A percentile compares a stretch with the other conserved stretches of the same genome.
Evolutionary conservation across 495 filamentous ascomycete genomes (phyloP).

Genomic region (Tuber calosporum): DNA sequence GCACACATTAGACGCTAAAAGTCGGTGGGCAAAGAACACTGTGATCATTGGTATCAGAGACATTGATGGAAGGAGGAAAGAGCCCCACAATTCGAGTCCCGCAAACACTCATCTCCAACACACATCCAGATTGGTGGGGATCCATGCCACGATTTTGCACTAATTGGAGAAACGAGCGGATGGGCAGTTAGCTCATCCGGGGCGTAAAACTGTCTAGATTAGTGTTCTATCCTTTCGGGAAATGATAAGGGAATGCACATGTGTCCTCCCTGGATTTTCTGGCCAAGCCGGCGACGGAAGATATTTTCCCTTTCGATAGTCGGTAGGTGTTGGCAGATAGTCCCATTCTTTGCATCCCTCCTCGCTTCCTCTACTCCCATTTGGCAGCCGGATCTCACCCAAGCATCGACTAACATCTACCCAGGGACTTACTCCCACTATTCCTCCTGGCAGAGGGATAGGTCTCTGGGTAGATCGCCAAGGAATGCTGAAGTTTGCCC

Average conservation of each 20-base stretch:
- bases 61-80: not conserved
- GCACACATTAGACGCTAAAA: conserved; percentile 55
- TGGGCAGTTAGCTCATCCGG: conserved; percentile 58
- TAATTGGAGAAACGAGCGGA: conserved; percentile 66
- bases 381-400: conserved; percentile 15
- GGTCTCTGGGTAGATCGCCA: conserved; percentile 56
- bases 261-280: conserved; percentile 28
- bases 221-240: not conserved
- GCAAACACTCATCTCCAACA: conserved; percentile 71
- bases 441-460: conserved; percentile 63
- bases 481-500: not conserved
- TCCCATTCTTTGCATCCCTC: conserved; percentile 58
- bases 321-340: conserved; percentile 57
- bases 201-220: conserved; percentile 61
- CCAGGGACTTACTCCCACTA: conserved; percentile 65
- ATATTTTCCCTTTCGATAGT: conserved; percentile 42
- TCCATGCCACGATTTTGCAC: conserved; percentile 60
- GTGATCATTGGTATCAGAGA: not conserved
- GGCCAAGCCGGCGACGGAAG: conserved; percentile 66
- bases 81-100: conserved; percentile 55
- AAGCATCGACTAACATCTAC: conserved; percentile 65
- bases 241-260: conserved; percentile 12
- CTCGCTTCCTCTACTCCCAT: conserved; percentile 65
- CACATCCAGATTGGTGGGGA: conserved; percentile 64
- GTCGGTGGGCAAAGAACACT: conserved; percentile 53